Conservation (phyloP, 179 eudicot genomes). For the Beta corolliflora region DNA sequence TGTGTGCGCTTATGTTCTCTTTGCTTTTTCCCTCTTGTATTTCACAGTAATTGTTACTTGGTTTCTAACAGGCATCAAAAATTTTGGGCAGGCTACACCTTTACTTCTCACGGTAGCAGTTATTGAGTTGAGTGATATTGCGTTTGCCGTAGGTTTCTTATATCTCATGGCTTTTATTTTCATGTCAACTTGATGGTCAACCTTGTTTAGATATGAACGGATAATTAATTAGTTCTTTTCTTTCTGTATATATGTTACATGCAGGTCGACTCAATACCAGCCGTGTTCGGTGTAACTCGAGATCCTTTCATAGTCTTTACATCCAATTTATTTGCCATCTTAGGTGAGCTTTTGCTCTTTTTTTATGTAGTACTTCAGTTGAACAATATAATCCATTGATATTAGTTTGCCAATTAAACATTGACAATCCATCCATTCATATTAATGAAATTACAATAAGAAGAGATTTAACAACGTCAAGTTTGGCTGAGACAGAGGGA, state of each 20-base stretch:
- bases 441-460: not conserved
- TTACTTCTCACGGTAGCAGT: slow-evolving; percentile 94
- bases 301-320: slow-evolving; percentile 89
- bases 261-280: slow-evolving; percentile 99
- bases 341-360: slow-evolving; percentile 52
- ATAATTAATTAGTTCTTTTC: not conserved
- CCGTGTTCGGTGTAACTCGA: slow-evolving; percentile 94
- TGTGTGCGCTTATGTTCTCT: not conserved
- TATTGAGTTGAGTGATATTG: slow-evolving; percentile 96
- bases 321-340: slow-evolving; percentile 92
- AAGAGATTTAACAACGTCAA: not conserved
- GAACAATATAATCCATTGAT: not conserved
- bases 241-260: slow-evolving; percentile 17
- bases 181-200: slow-evolving; percentile 1
- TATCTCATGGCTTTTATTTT: slow-evolving; percentile 8
- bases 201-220: slow-evolving; percentile 6
- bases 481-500: not conserved
- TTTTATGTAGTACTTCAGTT: not conserved
- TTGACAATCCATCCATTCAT: not conserved
- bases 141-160: slow-evolving; percentile 78
- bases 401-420: slow-evolving; percentile 3
- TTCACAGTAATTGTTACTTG: slow-evolving; percentile 40
- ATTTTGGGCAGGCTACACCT: slow-evolving; percentile 99
- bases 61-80: slow-evolving; percentile 77
- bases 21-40: slow-evolving; percentile 9